A percentile compares a stretch with the other conserved stretches of the same genome.
These are phyloP conservation scores for Rhynchospora pubera DNA, from an alignment of 176 grass and related monocot species.

Conservation along the genomic window DNA sequence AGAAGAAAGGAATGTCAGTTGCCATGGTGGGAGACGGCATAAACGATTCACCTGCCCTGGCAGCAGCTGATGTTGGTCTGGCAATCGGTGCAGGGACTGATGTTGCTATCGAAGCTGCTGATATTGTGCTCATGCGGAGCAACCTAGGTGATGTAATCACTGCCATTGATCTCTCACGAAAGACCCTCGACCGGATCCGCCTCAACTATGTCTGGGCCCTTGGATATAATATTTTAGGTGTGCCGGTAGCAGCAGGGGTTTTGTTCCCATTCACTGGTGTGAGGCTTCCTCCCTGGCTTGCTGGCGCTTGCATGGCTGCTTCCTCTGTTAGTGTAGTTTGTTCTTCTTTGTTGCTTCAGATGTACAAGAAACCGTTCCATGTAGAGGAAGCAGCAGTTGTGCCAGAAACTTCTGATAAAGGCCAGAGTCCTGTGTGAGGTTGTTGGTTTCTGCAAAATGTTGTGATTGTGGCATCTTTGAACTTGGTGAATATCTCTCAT, in stretches of 20 bases:
- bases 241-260: conserved; percentile 65
- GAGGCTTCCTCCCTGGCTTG: conserved; percentile 81
- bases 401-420: not conserved
- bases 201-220: conserved; percentile 94
- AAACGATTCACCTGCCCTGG: conserved; percentile 77
- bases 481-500: not conserved
- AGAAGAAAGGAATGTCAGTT: conserved; percentile 70
- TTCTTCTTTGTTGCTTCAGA: conserved; percentile 81
- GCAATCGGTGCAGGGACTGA: conserved; percentile 83
- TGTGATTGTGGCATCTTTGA: not conserved
- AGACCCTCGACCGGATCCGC: conserved; percentile 60
- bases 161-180: conserved; percentile 86
- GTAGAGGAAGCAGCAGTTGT: conserved; percentile 25
- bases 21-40: conserved; percentile 93
- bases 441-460: not conserved
- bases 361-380: conserved; percentile 69
- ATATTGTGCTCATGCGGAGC: conserved; percentile 83
- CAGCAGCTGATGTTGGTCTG: conserved; percentile 78
- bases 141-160: conserved; percentile 84
- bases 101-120: conserved; percentile 79
- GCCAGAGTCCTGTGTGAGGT: not conserved
- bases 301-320: conserved; percentile 83
- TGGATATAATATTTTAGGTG: conserved; percentile 78
- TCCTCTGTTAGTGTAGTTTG: conserved; percentile 87
- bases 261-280: conserved; percentile 73